These are phyloP conservation scores for Cercospora janseana DNA, from an alignment of 2,329 filamentous ascomycete species.

Conservation along the genomic window DNA sequence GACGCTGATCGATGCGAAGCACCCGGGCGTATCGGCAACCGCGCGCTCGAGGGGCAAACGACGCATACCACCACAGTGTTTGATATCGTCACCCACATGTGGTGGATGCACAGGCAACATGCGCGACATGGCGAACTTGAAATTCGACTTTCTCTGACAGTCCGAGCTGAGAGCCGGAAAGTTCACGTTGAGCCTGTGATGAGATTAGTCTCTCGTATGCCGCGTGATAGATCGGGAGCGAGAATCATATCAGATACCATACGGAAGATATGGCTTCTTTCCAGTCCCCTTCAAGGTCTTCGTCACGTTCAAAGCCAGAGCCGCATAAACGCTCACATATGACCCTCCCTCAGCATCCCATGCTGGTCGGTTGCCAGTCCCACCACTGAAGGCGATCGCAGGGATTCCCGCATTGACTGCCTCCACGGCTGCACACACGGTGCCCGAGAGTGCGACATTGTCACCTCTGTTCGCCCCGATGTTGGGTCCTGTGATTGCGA, in stretches of 20 bases:
- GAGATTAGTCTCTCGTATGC: background rate
- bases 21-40: constrained; percentile 54
- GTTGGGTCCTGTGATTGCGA: constrained; percentile 67
- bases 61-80: constrained; percentile 54
- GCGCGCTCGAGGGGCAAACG: constrained; percentile 59
- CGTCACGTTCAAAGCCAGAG: constrained; percentile 60
- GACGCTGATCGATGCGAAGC: constrained; percentile 63
- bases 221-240: background rate
- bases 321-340: constrained; percentile 61
- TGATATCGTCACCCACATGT: constrained; percentile 48
- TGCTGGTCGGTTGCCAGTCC: constrained; percentile 49
- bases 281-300: constrained; percentile 51
- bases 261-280: constrained; percentile 63
- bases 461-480: constrained; percentile 59
- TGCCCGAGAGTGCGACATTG: constrained; percentile 62
- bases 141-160: constrained; percentile 55
- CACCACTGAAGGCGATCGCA: constrained; percentile 66
- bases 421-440: constrained; percentile 63
- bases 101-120: constrained; percentile 52
- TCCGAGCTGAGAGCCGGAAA: constrained; percentile 55
- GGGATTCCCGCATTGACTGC: constrained; percentile 60
- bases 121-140: constrained; percentile 63
- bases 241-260: constrained; percentile 47
- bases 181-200: constrained; percentile 63
- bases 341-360: constrained; percentile 54